These are phyloP conservation scores for Phytophthora meadii DNA, from an alignment of 352 stramenopile species.

Conservation along the genomic window DNA sequence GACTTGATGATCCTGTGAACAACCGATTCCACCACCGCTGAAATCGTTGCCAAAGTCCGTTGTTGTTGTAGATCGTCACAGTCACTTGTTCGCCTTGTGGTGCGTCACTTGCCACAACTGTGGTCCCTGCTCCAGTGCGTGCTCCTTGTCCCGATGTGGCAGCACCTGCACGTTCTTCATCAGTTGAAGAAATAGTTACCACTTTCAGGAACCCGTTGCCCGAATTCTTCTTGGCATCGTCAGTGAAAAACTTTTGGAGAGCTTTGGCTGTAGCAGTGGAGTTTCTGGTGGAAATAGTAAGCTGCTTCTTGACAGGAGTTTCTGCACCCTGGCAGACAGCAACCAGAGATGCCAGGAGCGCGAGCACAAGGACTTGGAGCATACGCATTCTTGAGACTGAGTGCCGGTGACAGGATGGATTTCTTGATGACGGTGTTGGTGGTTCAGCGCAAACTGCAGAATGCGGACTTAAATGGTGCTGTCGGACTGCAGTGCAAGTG, in stretches of 20 bases:
- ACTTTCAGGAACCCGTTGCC: slow-evolving; percentile 21
- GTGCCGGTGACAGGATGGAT: not conserved
- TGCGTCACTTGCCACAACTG: slow-evolving; percentile 12
- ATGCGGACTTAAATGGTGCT: slow-evolving; percentile 4
- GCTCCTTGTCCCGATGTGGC: slow-evolving; percentile 6
- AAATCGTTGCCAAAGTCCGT: slow-evolving; percentile 30
- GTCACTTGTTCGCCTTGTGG: slow-evolving; percentile 12
- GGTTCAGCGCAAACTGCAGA: slow-evolving; percentile 15
- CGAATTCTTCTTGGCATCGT: slow-evolving; percentile 21
- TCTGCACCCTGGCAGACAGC: slow-evolving; percentile 1
- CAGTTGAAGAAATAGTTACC: not conserved
- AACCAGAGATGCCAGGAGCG: slow-evolving; percentile 8
- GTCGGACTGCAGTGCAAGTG: not conserved
- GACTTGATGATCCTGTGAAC: slow-evolving; percentile 10
- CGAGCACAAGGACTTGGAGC: slow-evolving; percentile 11
- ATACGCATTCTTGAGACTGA: slow-evolving; percentile 10
- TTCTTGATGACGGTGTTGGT: not conserved
- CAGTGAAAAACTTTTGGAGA: slow-evolving; percentile 21
- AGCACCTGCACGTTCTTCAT: slow-evolving; percentile 11
- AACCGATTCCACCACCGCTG: slow-evolving; percentile 25
- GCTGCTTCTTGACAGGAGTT: slow-evolving; percentile 14
- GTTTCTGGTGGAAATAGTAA: slow-evolving; percentile 16
- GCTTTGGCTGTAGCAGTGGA: slow-evolving; percentile 14
- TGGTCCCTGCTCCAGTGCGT: slow-evolving; percentile 13
- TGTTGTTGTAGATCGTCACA: slow-evolving; percentile 37